Conservation (phyloP, 1,284 basidiomycete genomes). For the Megacollybia platyphylla region DNA sequence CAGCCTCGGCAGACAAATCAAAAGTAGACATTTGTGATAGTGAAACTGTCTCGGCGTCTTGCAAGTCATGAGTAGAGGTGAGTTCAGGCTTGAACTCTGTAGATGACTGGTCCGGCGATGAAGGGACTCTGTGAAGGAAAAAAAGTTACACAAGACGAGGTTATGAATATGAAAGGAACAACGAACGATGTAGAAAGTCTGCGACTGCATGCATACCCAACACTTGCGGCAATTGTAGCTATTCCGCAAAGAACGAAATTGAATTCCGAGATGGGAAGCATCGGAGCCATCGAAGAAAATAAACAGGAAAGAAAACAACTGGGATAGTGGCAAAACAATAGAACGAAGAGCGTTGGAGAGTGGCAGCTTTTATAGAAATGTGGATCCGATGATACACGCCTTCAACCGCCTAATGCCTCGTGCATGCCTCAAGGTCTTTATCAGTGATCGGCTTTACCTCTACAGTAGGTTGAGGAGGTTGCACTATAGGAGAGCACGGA, state of each 20-base stretch:
- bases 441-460: background rate
- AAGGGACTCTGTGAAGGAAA: too few species aligned
- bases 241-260: slow-evolving; percentile 40
- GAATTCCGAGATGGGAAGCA: slow-evolving; percentile 13
- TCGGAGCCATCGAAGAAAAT: background rate
- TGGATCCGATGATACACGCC: background rate
- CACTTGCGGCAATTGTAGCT: slow-evolving; percentile 43
- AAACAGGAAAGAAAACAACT: too few species aligned
- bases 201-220: slow-evolving; percentile 35
- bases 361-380: background rate
- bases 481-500: too few species aligned
- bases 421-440: background rate
- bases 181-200: background rate
- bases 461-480: background rate
- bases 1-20: too few species aligned
- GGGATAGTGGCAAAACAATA: background rate
- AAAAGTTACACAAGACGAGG: background rate
- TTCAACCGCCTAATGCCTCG: background rate
- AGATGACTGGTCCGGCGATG: background rate
- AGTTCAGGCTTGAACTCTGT: background rate
- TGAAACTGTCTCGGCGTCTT: too few species aligned
- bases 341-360: background rate
- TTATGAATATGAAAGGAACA: background rate
- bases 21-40: too few species aligned
- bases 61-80: too few species aligned